Evolutionary conservation across 495 filamentous ascomycete species (phyloP), one percentile per base, ranked within the genome.

Genomic region (Penicillium paxilli): DNA sequence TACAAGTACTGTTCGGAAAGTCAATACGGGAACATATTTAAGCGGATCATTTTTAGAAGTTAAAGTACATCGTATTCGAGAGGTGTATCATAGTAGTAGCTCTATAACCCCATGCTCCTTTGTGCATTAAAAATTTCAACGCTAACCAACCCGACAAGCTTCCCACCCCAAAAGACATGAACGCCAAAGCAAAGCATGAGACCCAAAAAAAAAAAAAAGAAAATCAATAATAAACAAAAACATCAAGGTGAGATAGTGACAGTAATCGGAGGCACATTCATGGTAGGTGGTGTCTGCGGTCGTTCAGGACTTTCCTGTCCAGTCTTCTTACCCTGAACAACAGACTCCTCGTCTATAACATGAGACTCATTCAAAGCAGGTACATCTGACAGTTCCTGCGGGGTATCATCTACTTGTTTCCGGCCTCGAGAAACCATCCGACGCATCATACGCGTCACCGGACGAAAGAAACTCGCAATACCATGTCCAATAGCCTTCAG

Each of bases 181-280:
- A 5, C 5, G n/a, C n/a, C 33, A 0, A 21, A 17, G 11, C 14
- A 32, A 33, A 11, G 6, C 14, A 5, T 19, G 5, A 32, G 26
- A 33, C 23, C 21, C 32, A 17, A 38, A 42, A 50, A 50, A 42
- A 45, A 47, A 35, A 10, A 42, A 42, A 7, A 37, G n/a, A 14
- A 14, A 4, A 14, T 14, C n/a, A 37, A 7, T 5, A 37, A n/a
- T n/a, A n/a, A n/a, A n/a, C n/a, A n/a, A 11, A 30, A 32, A 32
- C 30, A 32, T 32, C 26, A 62, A 54, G 55, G 67, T 47, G 71
- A 71, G 16, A 49, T 63, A 25, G 71, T 74, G 42, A 74, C 69
- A 4, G 67, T 71, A 25, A 74, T 74, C 0, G 71, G 70, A 32
- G 71, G 71, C 10, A 72, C 69, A 14, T 58, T 47, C 17, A 67